Percentiles rank a stretch among this genome's conserved stretches.
These are phyloP conservation scores for Peniophora sp. DNA, from an alignment of 1,284 basidiomycete species.

Conservation along the genomic window DNA sequence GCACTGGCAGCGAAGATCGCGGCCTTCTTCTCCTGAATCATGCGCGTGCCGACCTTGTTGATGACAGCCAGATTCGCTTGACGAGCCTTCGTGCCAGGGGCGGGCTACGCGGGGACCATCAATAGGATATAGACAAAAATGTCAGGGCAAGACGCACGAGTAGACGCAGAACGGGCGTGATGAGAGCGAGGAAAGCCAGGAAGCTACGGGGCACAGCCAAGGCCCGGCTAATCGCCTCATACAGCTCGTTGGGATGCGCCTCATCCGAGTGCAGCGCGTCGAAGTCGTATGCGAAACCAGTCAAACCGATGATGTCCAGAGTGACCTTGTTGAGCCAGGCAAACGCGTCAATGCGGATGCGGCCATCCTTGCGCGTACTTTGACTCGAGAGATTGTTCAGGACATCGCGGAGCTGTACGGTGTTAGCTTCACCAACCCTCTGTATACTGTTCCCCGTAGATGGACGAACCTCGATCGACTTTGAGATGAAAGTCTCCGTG, in stretches of 20 bases:
- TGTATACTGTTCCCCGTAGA: neutral
- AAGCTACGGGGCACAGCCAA: constrained; percentile 6
- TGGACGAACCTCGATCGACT: constrained; percentile 16
- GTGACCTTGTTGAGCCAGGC: constrained; percentile 33
- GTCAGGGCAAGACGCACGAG: constrained; percentile 31
- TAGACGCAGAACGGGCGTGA: constrained; percentile 32
- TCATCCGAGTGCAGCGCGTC: constrained; percentile 8
- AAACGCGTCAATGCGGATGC: constrained; percentile 23
- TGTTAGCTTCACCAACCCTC: no score
- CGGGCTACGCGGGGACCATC: constrained; percentile 2
- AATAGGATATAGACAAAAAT: neutral
- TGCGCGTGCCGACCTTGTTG: constrained; percentile 29
- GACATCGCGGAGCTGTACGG: constrained; percentile 17
- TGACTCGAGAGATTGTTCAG: constrained; percentile 6
- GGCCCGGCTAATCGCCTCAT: constrained; percentile 24
- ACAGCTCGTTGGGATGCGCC: constrained; percentile 21
- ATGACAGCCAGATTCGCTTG: constrained; percentile 11
- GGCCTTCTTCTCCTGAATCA: constrained; percentile 38
- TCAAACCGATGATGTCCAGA: constrained; percentile 40
- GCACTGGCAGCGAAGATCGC: constrained; percentile 10
- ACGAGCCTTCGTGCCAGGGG: neutral
- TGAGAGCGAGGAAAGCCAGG: constrained; percentile 24
- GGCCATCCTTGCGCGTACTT: constrained; percentile 6
- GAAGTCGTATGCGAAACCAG: constrained; percentile 17
- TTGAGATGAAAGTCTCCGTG: constrained; percentile 20